A percentile compares a stretch with the other conserved stretches of the same genome.
phyloP scores from a whole-genome alignment of 306 rosid species.

The Medicago lupulina region DNA sequence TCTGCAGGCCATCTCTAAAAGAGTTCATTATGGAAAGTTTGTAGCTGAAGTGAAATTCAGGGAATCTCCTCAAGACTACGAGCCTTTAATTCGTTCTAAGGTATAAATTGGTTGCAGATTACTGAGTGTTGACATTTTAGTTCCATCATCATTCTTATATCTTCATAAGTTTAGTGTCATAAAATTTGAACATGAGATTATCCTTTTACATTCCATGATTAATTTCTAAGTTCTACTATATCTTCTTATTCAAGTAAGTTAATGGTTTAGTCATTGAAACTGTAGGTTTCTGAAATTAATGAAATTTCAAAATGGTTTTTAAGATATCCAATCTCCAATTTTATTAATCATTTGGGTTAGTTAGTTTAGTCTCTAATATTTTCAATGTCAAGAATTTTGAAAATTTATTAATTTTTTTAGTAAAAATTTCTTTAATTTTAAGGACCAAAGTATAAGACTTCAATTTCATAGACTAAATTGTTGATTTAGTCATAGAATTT shows the following conservation, averaged over 20 bases:
- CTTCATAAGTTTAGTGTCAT: neutral
- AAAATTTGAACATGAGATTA: neutral
- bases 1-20: conserved; percentile 83
- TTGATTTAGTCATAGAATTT: too few species aligned
- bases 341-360: too few species aligned
- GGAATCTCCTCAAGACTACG: conserved; percentile 75
- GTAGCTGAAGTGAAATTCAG: conserved; percentile 95
- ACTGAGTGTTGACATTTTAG: conserved; percentile 8
- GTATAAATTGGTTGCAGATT: conserved; percentile 44
- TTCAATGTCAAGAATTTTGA: too few species aligned
- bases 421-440: too few species aligned
- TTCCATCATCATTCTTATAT: neutral
- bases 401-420: too few species aligned
- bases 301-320: neutral
- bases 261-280: too few species aligned
- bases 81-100: conserved; percentile 78
- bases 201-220: neutral
- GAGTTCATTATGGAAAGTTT: conserved; percentile 89
- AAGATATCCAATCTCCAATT: neutral
- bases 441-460: too few species aligned
- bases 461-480: too few species aligned
- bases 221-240: too few species aligned
- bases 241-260: too few species aligned
- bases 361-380: too few species aligned
- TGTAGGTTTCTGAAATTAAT: neutral